Evolutionary conservation across 345 rosid genomes (phyloP), one percentile per base, ranked within the genome.

Genomic region (Streptanthus diversifolius): DNA sequence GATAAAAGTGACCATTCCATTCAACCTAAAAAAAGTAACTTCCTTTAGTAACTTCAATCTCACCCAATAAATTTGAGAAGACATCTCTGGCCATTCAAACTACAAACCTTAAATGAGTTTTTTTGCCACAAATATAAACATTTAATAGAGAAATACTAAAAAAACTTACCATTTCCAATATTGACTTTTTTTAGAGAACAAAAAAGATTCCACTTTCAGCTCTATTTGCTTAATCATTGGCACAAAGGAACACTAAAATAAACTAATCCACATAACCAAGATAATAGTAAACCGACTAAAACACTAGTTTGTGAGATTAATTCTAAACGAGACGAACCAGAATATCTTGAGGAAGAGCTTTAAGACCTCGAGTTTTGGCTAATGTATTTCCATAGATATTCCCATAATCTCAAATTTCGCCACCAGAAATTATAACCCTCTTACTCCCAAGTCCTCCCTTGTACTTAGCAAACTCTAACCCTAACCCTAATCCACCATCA

Each of bases 381-480:
- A n/a, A n/a, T n/a, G n/a, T n/a, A n/a, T n/a, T n/a, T n/a, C n/a
- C n/a, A n/a, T n/a, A n/a, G n/a, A n/a, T n/a, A n/a, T n/a, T n/a
- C n/a, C n/a, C n/a, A n/a, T n/a, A n/a, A n/a, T n/a, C 1, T 21
- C 15, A 44, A 63, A 37, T 43, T 6, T 54, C 29, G 13, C 56
- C 52, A 37, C 57, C 76, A 1, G 85, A 68, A 6, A 83, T 73
- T 35, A 70, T 62, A 69, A 88, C 56, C 82, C 90, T 85, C 54
- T 88, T 85, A 86, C 87, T 88, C 52, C 88, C 86, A 7, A 80
- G 67, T 15, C 85, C 76, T 19, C 85, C 76, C 35, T 79, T 80
- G 59, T 57, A 68, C 55, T 68, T 80, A 39, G 80, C 90, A 29
- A 70, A 68, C 70, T 82, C 81, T 13, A 85, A 57, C 69, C 70